Percentiles rank a stretch among this genome's conserved stretches.
Evolutionary conservation across 2,329 filamentous ascomycete species (phyloP).

Genomic region (Tolypocladium guangdongense): DNA sequence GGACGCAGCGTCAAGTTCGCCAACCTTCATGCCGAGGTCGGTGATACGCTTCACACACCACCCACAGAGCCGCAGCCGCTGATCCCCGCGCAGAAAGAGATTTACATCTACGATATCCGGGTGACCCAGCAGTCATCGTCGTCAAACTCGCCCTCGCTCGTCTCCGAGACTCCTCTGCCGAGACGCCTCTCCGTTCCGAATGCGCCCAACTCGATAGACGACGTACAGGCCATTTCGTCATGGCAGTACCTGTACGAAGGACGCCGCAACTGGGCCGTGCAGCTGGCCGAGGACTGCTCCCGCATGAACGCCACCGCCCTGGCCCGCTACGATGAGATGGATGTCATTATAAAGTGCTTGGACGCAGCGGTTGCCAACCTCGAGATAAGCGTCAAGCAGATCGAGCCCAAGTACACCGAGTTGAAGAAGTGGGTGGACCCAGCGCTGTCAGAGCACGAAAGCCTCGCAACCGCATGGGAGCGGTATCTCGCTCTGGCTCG

Average conservation of each 20-base stretch:
- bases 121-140: slow-evolving; percentile 49
- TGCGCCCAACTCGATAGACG: slow-evolving; percentile 73
- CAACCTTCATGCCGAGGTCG: slow-evolving; percentile 68
- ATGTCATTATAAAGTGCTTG: slow-evolving; percentile 67
- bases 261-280: slow-evolving; percentile 68
- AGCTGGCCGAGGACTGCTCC: slow-evolving; percentile 57
- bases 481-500: slow-evolving; percentile 54
- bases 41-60: slow-evolving; percentile 10
- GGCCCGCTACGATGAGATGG: slow-evolving; percentile 60
- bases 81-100: slow-evolving; percentile 53
- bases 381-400: slow-evolving; percentile 59
- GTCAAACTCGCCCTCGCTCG: slow-evolving; percentile 28
- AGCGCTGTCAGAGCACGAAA: slow-evolving; percentile 56
- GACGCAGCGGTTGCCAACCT: slow-evolving; percentile 81
- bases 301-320: slow-evolving; percentile 51
- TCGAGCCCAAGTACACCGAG: slow-evolving; percentile 63
- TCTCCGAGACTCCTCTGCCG: slow-evolving; percentile 39
- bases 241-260: slow-evolving; percentile 83
- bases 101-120: slow-evolving; percentile 85
- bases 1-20: slow-evolving; percentile 78
- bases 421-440: slow-evolving; percentile 60
- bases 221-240: slow-evolving; percentile 70
- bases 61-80: background rate
- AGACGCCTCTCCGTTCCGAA: slow-evolving; percentile 46
- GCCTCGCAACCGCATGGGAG: slow-evolving; percentile 56